Evolutionary conservation across 345 rosid genomes (phyloP), one percentile per base, ranked within the genome.

Genomic region (Bretschneidera sinensis): DNA sequence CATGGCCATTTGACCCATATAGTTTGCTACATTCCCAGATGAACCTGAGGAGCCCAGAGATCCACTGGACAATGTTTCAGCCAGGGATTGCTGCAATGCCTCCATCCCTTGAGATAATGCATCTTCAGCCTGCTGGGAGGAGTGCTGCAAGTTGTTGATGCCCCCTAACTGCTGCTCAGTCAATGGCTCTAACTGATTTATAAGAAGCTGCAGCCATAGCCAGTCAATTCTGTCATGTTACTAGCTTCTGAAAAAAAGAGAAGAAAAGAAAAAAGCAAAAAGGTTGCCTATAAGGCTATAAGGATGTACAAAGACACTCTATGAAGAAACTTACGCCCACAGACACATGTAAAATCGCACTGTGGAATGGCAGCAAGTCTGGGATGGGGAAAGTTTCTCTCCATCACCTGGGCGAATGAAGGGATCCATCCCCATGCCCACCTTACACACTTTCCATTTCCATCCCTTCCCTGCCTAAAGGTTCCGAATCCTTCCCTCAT

Each of bases 1-100:
- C 99, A 95, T 95, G 39, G 99, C 99, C 97, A 95, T 95, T 71
- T 95, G 97, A 65, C 99, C 99, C 97, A 91, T 91, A 75, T 95
- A 95, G 71, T 82, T 91, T 21, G 97, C 96, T 22, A 91, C 95
- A 45, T 91, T 86, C 54, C 91, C 88, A 35, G 96, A 86, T 60
- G 96, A 71, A 54, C 97, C 90, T 0, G 97, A 81, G 20, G 89
- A 78, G 51, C 96, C 97, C 18, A 85, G 90, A 43, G 95, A 72
- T 56, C 97, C 99, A 15, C 82, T 91, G 13, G 89, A 91, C 63
- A 95, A 71, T 13, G 99, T 95, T 73, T 95, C 95, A 4, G 99
- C 83, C 53, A 95, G 68, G 17, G 97, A 95, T 68, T 88, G 99
- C 76, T 91, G 97, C 73, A 95, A 78, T 55, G 89, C 95, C 66